These are phyloP conservation scores for Umbilicus rupestris DNA, from an alignment of 164 flowering plant genomes.

Conservation along the genomic window DNA sequence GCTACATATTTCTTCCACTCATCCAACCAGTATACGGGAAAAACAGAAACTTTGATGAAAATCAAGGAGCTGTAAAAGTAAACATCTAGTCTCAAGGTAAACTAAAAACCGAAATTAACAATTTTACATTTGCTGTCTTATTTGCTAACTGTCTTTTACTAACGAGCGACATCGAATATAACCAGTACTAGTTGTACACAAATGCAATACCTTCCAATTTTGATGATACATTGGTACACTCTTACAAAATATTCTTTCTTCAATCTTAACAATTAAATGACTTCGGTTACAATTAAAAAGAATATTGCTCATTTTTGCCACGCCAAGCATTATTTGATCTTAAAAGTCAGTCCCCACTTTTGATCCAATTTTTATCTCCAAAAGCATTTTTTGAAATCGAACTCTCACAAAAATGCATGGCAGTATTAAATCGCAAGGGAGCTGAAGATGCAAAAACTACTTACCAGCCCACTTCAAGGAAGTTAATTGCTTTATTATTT, in stretches of 20 bases:
- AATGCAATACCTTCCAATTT: not conserved
- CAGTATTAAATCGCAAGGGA: not conserved
- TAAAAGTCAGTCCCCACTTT: not conserved
- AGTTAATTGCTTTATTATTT: not conserved
- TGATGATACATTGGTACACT: not conserved
- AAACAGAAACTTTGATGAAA: not conserved
- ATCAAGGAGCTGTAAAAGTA: too few relatives aligned
- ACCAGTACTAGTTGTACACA: not conserved
- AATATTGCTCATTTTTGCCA: not conserved
- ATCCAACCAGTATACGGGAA: not conserved
- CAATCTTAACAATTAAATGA: not conserved
- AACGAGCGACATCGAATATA: too few relatives aligned
- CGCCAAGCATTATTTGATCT: not conserved
- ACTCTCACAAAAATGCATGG: not conserved
- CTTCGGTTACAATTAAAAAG: not conserved
- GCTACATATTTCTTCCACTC: not conserved
- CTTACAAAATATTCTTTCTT: not conserved
- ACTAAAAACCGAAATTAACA: too few relatives aligned
- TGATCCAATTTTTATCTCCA: not conserved
- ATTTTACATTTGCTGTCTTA: too few relatives aligned
- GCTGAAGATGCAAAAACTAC: not conserved
- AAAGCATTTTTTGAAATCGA: not conserved
- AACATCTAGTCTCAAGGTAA: too few relatives aligned
- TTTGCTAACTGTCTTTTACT: too few relatives aligned
- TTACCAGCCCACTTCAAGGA: not conserved